Evolutionary conservation across 2,329 filamentous ascomycete species (phyloP).

Genomic region (Nothopassalora personata): DNA sequence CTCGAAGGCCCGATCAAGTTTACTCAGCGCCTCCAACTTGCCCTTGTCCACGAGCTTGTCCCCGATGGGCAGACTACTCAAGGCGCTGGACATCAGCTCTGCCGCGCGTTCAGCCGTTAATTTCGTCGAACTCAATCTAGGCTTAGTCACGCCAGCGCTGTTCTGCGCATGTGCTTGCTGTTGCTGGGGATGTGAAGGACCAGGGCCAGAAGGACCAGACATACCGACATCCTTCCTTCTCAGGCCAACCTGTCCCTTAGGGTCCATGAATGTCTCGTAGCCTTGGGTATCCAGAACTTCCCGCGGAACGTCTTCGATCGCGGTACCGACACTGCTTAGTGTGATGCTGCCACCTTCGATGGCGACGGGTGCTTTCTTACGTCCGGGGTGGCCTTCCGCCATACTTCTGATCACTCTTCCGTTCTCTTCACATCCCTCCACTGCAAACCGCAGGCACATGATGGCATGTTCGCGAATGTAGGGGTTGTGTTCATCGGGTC

Average conservation of each 20-base stretch:
- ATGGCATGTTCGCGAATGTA: slow-evolving; percentile 90
- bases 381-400: slow-evolving; percentile 18
- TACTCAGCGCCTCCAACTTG: slow-evolving; percentile 41
- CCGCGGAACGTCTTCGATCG: slow-evolving; percentile 35
- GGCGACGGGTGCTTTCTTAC: background rate
- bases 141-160: slow-evolving; percentile 16
- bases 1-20: slow-evolving; percentile 39
- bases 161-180: slow-evolving; percentile 4
- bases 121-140: slow-evolving; percentile 22
- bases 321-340: slow-evolving; percentile 1
- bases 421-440: slow-evolving; percentile 65
- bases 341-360: slow-evolving; percentile 17
- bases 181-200: slow-evolving; percentile 14
- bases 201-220: slow-evolving; percentile 6
- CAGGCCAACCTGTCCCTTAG: slow-evolving; percentile 45
- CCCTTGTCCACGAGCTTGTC: slow-evolving; percentile 38
- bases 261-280: slow-evolving; percentile 48
- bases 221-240: slow-evolving; percentile 34
- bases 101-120: slow-evolving; percentile 39
- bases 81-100: slow-evolving; percentile 44
- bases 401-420: slow-evolving; percentile 66
- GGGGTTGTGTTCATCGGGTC: slow-evolving; percentile 87
- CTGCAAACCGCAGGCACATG: slow-evolving; percentile 72
- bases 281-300: slow-evolving; percentile 47
- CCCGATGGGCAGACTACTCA: slow-evolving; percentile 41